Evolutionary conservation across 1,284 basidiomycete species (phyloP).

Genomic region (Cutaneotrichosporon sp.): DNA sequence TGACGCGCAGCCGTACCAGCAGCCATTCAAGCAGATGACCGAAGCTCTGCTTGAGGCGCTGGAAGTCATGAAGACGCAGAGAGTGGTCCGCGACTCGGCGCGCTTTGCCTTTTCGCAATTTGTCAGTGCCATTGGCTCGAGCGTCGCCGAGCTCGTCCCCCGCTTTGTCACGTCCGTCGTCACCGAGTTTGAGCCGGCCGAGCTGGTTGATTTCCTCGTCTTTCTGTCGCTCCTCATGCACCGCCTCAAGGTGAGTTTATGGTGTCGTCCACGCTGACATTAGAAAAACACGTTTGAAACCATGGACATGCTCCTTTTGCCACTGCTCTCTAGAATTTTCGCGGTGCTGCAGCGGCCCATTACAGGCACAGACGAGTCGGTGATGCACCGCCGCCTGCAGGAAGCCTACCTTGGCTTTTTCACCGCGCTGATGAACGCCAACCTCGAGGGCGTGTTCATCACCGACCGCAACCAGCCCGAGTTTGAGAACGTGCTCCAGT

Average conservation of each 20-base stretch:
- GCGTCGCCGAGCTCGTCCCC: conserved; percentile 49
- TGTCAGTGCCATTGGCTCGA: conserved; percentile 78
- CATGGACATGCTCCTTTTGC: conserved; percentile 82
- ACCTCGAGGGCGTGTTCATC: conserved; percentile 73
- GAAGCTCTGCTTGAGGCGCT: conserved; percentile 84
- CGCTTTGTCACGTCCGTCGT: conserved; percentile 79
- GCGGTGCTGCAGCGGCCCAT: conserved; percentile 74
- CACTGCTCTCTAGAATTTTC: conserved; percentile 78
- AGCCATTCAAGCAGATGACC: conserved; percentile 79
- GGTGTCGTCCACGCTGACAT: conserved; percentile 9
- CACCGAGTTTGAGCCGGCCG: conserved; percentile 82
- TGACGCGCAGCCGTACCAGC: conserved; percentile 66
- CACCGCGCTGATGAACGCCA: conserved; percentile 72
- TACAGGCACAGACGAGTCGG: conserved; percentile 83
- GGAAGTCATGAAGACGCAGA: conserved; percentile 79
- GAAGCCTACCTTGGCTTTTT: conserved; percentile 83
- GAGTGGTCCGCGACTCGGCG: conserved; percentile 89
- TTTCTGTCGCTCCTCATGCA: conserved; percentile 89
- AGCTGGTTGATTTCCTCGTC: conserved; percentile 91
- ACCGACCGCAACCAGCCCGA: conserved; percentile 70
- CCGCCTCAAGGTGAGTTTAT: conserved; percentile 69
- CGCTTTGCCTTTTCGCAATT: conserved; percentile 91
- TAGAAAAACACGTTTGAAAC: conserved; percentile 54
- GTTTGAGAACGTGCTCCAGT: conserved; percentile 70
- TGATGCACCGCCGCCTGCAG: conserved; percentile 79